Percentiles rank a stretch among this genome's conserved stretches.
Evolutionary conservation across 176 grass and related monocot species (phyloP).

Genomic region (Cenchrus americanus): DNA sequence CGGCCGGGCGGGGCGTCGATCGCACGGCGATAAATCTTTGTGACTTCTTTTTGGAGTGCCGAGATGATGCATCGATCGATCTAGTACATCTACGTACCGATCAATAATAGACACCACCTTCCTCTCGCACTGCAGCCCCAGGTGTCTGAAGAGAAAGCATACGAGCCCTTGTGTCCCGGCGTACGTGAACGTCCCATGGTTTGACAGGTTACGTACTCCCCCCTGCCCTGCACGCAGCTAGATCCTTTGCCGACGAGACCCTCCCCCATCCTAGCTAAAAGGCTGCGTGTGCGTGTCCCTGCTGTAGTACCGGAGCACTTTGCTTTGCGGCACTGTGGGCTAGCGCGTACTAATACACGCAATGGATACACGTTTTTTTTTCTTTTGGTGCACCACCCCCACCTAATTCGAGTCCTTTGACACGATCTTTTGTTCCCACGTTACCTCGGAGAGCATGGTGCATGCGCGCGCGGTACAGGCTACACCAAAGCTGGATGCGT

Average conservation of each 20-base stretch:
- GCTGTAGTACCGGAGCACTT: slow-evolving; percentile 12
- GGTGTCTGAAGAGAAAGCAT: not conserved
- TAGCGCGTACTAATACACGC: not conserved
- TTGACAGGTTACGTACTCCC: not conserved
- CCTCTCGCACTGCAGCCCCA: not conserved
- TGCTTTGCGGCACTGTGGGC: not conserved
- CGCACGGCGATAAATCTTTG: no score
- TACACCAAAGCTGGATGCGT: not conserved
- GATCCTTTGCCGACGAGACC: no score
- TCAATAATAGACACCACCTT: not conserved
- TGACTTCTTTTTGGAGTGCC: no score
- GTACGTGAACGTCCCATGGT: slow-evolving; percentile 3
- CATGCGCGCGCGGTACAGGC: not conserved
- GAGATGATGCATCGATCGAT: not conserved
- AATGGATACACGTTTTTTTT: no score
- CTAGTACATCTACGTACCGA: not conserved
- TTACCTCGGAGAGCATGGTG: not conserved
- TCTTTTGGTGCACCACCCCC: not conserved
- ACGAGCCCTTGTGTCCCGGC: slow-evolving; percentile 2
- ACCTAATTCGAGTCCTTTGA: slow-evolving; percentile 38
- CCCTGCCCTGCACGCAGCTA: not conserved
- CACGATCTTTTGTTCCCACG: slow-evolving; percentile 27
- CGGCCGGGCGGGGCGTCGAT: no score
- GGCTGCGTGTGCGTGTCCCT: not conserved
- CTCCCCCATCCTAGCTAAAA: no score